Conservation (phyloP, 352 stramenopile species). For the Globisporangium cystogenes region DNA sequence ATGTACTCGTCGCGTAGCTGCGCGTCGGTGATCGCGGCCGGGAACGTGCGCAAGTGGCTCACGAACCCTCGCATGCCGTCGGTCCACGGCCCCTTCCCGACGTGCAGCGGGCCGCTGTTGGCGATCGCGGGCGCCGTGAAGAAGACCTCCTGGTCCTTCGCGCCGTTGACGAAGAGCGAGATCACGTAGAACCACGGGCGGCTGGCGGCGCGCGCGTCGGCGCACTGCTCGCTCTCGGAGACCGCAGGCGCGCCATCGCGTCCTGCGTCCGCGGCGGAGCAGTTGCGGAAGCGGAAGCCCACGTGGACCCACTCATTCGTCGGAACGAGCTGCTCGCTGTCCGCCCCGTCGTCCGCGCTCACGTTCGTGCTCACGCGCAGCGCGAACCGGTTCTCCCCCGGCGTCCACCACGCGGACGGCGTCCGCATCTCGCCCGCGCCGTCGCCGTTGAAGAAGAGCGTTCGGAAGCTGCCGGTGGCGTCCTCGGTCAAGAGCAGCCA, state of each 20-base stretch:
- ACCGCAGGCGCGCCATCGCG: background rate
- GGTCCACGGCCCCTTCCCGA: conserved; percentile 67
- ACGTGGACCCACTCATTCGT: conserved; percentile 63
- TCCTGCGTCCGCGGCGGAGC: conserved; percentile 12
- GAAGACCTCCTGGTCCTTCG: conserved; percentile 38
- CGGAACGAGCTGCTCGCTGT: conserved; percentile 37
- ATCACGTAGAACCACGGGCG: conserved; percentile 39
- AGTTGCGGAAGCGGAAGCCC: conserved; percentile 65
- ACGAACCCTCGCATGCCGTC: conserved; percentile 61
- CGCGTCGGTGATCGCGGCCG: conserved; percentile 16
- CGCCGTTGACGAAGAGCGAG: conserved; percentile 53
- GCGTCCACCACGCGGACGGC: conserved; percentile 78
- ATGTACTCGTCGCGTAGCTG: conserved; percentile 26
- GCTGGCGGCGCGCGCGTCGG: background rate
- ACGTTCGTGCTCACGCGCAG: conserved; percentile 59
- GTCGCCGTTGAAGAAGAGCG: conserved; percentile 82
- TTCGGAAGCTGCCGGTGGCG: conserved; percentile 50
- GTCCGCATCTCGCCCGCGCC: conserved; percentile 59
- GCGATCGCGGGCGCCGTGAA: conserved; percentile 37
- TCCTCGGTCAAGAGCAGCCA: conserved; percentile 59
- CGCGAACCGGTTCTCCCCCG: conserved; percentile 48
- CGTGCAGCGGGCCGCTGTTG: conserved; percentile 55
- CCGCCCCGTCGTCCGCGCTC: conserved; percentile 52
- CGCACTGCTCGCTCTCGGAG: conserved; percentile 8
- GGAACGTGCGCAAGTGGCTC: conserved; percentile 46